Evolutionary conservation across 371 early-diverging fungal species (phyloP).

Genomic region (Chytridiales sp.): DNA sequence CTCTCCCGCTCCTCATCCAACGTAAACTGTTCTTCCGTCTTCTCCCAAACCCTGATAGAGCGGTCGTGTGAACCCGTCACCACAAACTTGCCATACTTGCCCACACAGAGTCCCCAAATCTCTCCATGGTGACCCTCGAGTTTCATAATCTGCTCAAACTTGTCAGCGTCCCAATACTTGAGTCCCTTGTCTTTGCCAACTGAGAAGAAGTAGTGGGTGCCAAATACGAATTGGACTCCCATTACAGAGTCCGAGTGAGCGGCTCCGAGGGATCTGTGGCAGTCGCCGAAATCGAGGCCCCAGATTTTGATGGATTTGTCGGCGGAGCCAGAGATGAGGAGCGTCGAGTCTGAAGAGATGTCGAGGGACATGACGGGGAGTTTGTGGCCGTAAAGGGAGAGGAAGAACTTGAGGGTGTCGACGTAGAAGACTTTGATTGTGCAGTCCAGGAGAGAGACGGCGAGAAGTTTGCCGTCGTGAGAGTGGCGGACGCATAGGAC

Average conservation of each 20-base stretch:
- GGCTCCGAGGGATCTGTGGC: constrained; percentile 88
- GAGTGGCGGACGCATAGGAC: constrained; percentile 83
- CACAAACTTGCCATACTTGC: constrained; percentile 81
- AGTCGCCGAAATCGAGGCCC: constrained; percentile 98
- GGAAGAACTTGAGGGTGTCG: constrained; percentile 93
- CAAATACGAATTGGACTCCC: constrained; percentile 81
- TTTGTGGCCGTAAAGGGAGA: constrained; percentile 96
- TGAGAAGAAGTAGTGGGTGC: constrained; percentile 93
- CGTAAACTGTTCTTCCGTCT: constrained; percentile 91
- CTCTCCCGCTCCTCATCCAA: constrained; percentile 95
- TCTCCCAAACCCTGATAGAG: constrained; percentile 90
- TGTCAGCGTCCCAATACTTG: constrained; percentile 97
- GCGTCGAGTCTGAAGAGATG: constrained; percentile 86
- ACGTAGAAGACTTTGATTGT: constrained; percentile 95
- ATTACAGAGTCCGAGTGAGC: constrained; percentile 94
- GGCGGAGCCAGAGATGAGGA: constrained; percentile 87
- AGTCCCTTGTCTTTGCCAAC: constrained; percentile 84
- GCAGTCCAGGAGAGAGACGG: constrained; percentile 86
- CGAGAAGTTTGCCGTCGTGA: constrained; percentile 82
- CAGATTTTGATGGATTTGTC: constrained; percentile 97
- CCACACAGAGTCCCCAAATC: constrained; percentile 88
- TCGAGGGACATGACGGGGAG: constrained; percentile 94
- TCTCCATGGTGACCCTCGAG: constrained; percentile 90
- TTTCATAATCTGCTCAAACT: constrained; percentile 92
- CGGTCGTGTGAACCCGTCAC: constrained; percentile 88